A percentile compares a stretch with the other conserved stretches of the same genome.
These are phyloP conservation scores for Scenedesmus sp. DNA, from an alignment of 163 green algal species.

Conservation along the genomic window DNA sequence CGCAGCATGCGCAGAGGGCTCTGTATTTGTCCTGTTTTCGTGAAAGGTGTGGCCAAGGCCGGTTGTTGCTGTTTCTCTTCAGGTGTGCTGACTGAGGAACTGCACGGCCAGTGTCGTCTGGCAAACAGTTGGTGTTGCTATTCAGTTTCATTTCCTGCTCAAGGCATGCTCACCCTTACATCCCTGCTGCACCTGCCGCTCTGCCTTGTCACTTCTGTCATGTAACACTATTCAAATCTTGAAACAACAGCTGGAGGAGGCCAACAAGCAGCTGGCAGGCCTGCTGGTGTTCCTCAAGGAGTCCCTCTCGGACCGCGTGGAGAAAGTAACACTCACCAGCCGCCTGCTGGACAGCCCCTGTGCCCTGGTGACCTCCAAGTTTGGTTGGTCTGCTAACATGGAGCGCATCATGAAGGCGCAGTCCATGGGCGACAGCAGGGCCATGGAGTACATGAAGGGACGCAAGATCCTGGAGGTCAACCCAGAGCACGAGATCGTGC, in stretches of 20 bases:
- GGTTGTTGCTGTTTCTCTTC: no score
- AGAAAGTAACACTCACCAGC: slow-evolving; percentile 72
- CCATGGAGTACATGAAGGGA: slow-evolving; percentile 97
- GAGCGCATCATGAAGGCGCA: slow-evolving; percentile 78
- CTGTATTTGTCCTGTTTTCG: no score
- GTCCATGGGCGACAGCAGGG: slow-evolving; percentile 89
- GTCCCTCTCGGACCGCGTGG: slow-evolving; percentile 70
- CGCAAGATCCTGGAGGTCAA: slow-evolving; percentile 98
- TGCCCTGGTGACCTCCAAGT: slow-evolving; percentile 96
- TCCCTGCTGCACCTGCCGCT: background rate
- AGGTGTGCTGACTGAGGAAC: background rate
- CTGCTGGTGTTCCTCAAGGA: slow-evolving; percentile 93
- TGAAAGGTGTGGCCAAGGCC: no score
- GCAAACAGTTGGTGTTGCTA: no score
- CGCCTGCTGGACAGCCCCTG: slow-evolving; percentile 93
- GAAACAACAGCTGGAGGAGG: slow-evolving; percentile 63
- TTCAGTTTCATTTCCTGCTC: no score
- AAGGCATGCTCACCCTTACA: no score
- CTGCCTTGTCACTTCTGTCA: background rate
- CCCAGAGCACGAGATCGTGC: slow-evolving; percentile 79
- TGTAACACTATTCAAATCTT: background rate
- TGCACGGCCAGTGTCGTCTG: no score
- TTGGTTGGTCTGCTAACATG: slow-evolving; percentile 99
- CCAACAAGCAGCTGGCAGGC: slow-evolving; percentile 72
- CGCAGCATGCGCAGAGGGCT: no score